Percentiles rank a stretch among this genome's conserved stretches.
phyloP scores from a whole-genome alignment of 305 asterid species.

The Lippia alba region DNA sequence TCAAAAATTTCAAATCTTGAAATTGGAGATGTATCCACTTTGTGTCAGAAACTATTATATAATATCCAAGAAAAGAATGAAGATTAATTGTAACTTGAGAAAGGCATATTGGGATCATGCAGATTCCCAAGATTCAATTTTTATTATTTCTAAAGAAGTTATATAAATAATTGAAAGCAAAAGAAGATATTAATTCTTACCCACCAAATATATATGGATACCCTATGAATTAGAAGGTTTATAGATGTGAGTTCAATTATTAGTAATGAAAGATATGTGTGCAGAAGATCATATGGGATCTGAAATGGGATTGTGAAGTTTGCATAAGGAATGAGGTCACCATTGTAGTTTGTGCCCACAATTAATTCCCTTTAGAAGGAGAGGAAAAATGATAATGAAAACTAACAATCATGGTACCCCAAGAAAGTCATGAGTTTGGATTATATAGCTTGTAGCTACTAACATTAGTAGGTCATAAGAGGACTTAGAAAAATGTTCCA shows the following conservation, averaged over 20 bases:
- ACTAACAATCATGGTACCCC: conserved; percentile 32
- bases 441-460: neutral
- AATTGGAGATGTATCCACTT: conserved; percentile 25
- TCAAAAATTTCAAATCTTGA: conserved; percentile 17
- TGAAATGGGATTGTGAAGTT: conserved; percentile 17
- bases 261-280: conserved; percentile 2
- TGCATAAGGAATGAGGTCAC: conserved; percentile 36
- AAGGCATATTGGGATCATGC: conserved; percentile 32
- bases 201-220: conserved; percentile 28
- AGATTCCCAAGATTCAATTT: conserved; percentile 35
- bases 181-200: conserved; percentile 26
- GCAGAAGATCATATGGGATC: conserved; percentile 34
- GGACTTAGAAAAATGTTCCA: too few species aligned
- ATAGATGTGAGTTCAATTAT: conserved; percentile 8
- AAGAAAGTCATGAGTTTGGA: neutral
- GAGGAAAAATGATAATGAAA: conserved; percentile 25
- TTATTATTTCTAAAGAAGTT: neutral
- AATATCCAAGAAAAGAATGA: conserved; percentile 26
- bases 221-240: conserved; percentile 1
- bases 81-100: conserved; percentile 13
- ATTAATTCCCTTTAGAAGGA: conserved; percentile 37
- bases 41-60: conserved; percentile 36
- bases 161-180: conserved; percentile 26
- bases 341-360: conserved; percentile 33
- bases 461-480: neutral